These are phyloP conservation scores for Venturia aucupariae DNA, from an alignment of 2,329 filamentous ascomycete genomes.

Conservation along the genomic window DNA sequence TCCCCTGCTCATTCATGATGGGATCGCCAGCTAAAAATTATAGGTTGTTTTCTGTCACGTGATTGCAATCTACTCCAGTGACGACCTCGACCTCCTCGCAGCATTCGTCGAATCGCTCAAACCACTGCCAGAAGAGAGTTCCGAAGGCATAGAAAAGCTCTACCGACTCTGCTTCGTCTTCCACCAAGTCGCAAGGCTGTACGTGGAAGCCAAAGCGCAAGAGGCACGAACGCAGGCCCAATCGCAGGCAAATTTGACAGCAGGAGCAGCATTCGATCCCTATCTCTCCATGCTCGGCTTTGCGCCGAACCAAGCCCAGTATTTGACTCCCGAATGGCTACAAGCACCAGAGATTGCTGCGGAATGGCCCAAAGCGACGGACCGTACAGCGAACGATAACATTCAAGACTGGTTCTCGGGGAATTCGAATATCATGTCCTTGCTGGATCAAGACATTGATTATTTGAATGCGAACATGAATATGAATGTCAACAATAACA, in stretches of 20 bases:
- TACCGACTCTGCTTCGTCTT: constrained; percentile 55
- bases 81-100: constrained; percentile 31
- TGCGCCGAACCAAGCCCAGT: constrained; percentile 33
- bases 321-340: constrained; percentile 11
- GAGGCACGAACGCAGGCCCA: constrained; percentile 27
- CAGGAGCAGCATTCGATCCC: constrained; percentile 51
- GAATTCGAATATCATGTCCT: constrained; percentile 54
- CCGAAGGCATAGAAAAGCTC: constrained; percentile 51
- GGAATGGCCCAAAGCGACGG: constrained; percentile 23
- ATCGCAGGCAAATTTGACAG: constrained; percentile 21
- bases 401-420: constrained; percentile 59
- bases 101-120: background rate
- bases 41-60: background rate
- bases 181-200: constrained; percentile 51
- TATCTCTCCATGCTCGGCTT: constrained; percentile 57
- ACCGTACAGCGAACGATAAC: background rate
- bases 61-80: background rate
- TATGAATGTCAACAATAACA: background rate
- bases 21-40: background rate
- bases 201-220: constrained; percentile 50
- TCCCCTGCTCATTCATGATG: constrained; percentile 23
- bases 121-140: constrained; percentile 21
- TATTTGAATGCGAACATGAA: background rate
- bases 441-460: constrained; percentile 50
- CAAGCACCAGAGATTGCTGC: constrained; percentile 21